Conservation (phyloP, 345 rosid species). For the Isatis tinctoria region DNA sequence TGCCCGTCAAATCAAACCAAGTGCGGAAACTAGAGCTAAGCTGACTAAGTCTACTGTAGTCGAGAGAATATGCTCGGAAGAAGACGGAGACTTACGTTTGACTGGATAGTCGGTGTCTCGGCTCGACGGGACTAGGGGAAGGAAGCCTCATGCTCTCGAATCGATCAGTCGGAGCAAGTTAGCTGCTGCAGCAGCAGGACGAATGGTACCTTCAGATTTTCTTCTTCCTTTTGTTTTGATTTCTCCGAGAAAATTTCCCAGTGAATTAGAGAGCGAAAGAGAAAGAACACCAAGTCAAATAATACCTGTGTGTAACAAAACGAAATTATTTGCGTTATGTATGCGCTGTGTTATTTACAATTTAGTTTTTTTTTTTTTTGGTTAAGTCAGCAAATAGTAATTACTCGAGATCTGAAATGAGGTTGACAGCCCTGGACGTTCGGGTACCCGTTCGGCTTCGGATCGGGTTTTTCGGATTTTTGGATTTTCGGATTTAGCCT, state of each 20-base stretch:
- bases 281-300: background rate
- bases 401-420: too few species aligned
- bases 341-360: background rate
- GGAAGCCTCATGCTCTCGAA: constrained; percentile 40
- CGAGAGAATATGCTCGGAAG: background rate
- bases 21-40: background rate
- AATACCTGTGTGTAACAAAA: too few species aligned
- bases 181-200: background rate
- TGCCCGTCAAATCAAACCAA: background rate
- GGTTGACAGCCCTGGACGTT: too few species aligned
- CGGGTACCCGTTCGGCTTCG: too few species aligned
- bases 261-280: background rate
- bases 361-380: background rate
- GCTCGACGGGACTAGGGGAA: constrained; percentile 50
- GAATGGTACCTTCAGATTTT: background rate
- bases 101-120: constrained; percentile 56
- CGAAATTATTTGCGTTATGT: background rate
- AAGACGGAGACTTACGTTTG: constrained; percentile 35
- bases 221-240: constrained; percentile 6
- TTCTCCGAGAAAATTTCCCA: constrained; percentile 5
- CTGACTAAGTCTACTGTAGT: background rate
- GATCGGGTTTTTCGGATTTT: too few species aligned
- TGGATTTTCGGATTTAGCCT: too few species aligned
- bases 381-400: background rate
- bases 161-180: background rate